A percentile compares a stretch with the other conserved stretches of the same genome.
phyloP scores from a whole-genome alignment of 495 filamentous ascomycete genomes.

The Aspergillus sclerotiicarbonarius region DNA sequence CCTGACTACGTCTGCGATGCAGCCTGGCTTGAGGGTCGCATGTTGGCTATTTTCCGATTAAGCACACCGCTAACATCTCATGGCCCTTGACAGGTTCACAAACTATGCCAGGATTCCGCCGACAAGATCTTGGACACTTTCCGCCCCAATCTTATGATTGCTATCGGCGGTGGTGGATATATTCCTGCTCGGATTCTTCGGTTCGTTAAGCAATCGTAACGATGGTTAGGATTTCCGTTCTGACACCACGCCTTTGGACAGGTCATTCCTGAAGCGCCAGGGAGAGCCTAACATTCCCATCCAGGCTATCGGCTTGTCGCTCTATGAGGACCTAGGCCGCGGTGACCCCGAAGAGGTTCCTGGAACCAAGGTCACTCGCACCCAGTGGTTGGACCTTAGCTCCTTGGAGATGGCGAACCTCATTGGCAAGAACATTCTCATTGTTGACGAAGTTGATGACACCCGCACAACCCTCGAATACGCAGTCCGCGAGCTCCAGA shows the following conservation, averaged over 20 bases:
- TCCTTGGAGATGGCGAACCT: constrained; percentile 87
- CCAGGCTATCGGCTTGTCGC: constrained; percentile 95
- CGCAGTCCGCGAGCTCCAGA: constrained; percentile 90
- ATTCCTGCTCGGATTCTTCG: constrained; percentile 95
- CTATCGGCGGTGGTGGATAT: constrained; percentile 96
- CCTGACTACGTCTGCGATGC: not conserved
- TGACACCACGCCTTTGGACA: constrained; percentile 20
- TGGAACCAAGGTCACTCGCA: constrained; percentile 93
- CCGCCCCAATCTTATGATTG: constrained; percentile 94
- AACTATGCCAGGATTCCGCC: constrained; percentile 86
- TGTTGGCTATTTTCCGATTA: not conserved
- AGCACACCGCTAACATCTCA: constrained; percentile 23
- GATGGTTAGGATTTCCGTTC: not conserved
- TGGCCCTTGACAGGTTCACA: constrained; percentile 70
- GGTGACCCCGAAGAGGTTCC: constrained; percentile 64
- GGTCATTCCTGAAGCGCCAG: constrained; percentile 90
- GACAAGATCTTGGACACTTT: constrained; percentile 76
- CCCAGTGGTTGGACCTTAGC: constrained; percentile 94
- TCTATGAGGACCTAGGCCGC: constrained; percentile 81
- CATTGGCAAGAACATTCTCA: constrained; percentile 95
- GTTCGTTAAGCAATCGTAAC: constrained; percentile 31
- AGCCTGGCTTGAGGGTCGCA: not conserved
- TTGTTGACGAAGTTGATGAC: constrained; percentile 99
- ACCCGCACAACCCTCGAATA: constrained; percentile 97
- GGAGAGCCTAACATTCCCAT: constrained; percentile 95